Percentiles rank a stretch among this genome's conserved stretches.
Conservation (phyloP, 805 yeast genomes). For the Metschnikowia kunwiensis region DNA sequence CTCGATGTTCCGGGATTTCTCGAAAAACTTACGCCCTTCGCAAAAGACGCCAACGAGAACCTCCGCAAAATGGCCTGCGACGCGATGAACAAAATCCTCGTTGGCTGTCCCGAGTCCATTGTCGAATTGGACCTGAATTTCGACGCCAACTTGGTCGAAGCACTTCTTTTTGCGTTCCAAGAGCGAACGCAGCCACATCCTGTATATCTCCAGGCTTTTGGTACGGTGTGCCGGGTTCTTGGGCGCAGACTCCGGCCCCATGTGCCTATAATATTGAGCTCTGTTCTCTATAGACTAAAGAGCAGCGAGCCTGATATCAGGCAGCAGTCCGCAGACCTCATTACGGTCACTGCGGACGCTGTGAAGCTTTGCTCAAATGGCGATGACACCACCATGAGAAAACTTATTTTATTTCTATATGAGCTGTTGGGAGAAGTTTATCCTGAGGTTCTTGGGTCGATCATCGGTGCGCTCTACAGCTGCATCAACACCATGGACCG, state of each 20-base stretch:
- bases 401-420: conserved; percentile 71
- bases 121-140: conserved; percentile 58
- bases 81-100: conserved; percentile 57
- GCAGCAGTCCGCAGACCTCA: conserved; percentile 79
- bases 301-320: conserved; percentile 70
- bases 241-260: conserved; percentile 68
- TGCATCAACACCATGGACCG: conserved; percentile 62
- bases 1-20: conserved; percentile 63
- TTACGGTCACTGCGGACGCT: conserved; percentile 62
- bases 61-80: conserved; percentile 77
- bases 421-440: conserved; percentile 93
- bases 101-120: conserved; percentile 29
- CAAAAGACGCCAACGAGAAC: conserved; percentile 83
- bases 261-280: conserved; percentile 66
- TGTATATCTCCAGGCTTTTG: conserved; percentile 59
- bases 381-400: conserved; percentile 59
- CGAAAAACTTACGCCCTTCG: conserved; percentile 50
- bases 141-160: conserved; percentile 73
- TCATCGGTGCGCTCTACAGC: conserved; percentile 64
- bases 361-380: conserved; percentile 54
- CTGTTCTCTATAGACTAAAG: conserved; percentile 67
- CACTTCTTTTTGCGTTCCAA: conserved; percentile 75
- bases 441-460: conserved; percentile 90
- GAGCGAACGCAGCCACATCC: conserved; percentile 63
- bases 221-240: conserved; percentile 57